Evolutionary conservation across 352 stramenopile species (phyloP), one percentile per base, ranked within the genome.

Genomic region (Phytophthora pistaciae): DNA sequence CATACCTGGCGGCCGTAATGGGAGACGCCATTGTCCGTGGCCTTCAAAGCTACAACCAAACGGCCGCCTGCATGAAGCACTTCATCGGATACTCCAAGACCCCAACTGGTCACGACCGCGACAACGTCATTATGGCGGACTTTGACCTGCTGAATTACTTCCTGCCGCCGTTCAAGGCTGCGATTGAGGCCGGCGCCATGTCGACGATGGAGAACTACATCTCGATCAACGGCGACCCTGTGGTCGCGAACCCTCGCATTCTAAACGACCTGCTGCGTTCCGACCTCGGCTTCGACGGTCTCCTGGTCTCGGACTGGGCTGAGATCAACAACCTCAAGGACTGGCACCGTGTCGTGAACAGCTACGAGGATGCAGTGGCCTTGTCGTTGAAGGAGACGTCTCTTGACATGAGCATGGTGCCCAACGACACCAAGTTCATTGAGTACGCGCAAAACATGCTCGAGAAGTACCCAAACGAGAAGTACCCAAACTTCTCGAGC

Each of bases 141-240:
- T 93, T 80, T 52, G 83, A 94, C 42, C 52, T 94, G 49, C 77
- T 93, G 31, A 94, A 94, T 68, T 92, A 91, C 66, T 96, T 96
- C 54, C 72, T 86, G 5, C 90, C 83, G 11, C 85, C 91, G 2
- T 97, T 96, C 65, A 75, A 90, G n/a, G 84, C 87, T 5, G 89
- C 87, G 0, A 81, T 95, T 5, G 76, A 91, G 3, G 85, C 94
- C 16, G 86, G 84, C 1, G 87, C 82, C 4, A 75, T 95, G 57
- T 93, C 93, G 1, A 85, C 94, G 1, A 98, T 98, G 95, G 93
- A 98, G 73, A 95, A 77, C 61, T 98, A 98, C 80, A 94, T 92
- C 49, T 94, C 95, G 49, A 70, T 97, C 52, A 97, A 97, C 64
- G 92, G 91, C 21, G 84, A 98, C 13, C 95, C 95, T 0, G 87